A percentile compares a stretch with the other conserved stretches of the same genome.
phyloP scores from a whole-genome alignment of 2,329 filamentous ascomycete species.

The Neophaeococcomyces mojaviensis region DNA sequence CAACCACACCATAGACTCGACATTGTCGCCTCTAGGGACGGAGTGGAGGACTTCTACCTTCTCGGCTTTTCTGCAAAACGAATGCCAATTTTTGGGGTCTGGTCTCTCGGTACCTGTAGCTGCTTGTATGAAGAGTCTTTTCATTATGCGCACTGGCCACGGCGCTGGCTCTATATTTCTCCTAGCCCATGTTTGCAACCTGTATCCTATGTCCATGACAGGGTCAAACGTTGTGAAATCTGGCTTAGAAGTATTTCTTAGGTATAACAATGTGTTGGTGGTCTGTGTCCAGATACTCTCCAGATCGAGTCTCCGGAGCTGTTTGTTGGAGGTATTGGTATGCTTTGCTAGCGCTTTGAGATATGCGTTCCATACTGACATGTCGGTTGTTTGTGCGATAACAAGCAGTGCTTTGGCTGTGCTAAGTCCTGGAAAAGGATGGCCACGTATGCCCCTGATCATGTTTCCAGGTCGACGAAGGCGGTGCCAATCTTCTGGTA shows the following conservation, averaged over 20 bases:
- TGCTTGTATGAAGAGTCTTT: not conserved
- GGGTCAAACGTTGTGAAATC: not conserved
- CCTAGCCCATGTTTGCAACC: conserved; percentile 2
- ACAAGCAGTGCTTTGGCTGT: not conserved
- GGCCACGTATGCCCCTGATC: not conserved
- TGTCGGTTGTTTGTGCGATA: conserved; percentile 7
- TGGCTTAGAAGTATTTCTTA: too few relatives aligned
- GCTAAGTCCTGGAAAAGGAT: not conserved
- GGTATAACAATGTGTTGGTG: not conserved
- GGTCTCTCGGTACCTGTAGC: not conserved
- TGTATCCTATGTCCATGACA: not conserved
- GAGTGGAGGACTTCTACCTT: conserved; percentile 11
- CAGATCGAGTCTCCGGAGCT: not conserved
- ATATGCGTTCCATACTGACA: conserved; percentile 16
- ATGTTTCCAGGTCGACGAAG: not conserved
- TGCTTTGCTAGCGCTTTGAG: conserved; percentile 10
- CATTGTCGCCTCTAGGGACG: conserved; percentile 12
- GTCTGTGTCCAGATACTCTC: not conserved
- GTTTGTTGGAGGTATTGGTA: not conserved
- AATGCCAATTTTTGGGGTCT: conserved; percentile 4
- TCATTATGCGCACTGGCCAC: conserved; percentile 2
- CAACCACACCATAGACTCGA: conserved; percentile 14
- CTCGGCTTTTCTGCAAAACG: conserved; percentile 8
- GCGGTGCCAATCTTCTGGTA: not conserved
- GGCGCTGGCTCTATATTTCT: conserved; percentile 8